Percentiles rank a stretch among this genome's conserved stretches.
These are phyloP conservation scores for Hymenoscyphus occultus DNA, from an alignment of 2,329 filamentous ascomycete species.

Conservation along the genomic window DNA sequence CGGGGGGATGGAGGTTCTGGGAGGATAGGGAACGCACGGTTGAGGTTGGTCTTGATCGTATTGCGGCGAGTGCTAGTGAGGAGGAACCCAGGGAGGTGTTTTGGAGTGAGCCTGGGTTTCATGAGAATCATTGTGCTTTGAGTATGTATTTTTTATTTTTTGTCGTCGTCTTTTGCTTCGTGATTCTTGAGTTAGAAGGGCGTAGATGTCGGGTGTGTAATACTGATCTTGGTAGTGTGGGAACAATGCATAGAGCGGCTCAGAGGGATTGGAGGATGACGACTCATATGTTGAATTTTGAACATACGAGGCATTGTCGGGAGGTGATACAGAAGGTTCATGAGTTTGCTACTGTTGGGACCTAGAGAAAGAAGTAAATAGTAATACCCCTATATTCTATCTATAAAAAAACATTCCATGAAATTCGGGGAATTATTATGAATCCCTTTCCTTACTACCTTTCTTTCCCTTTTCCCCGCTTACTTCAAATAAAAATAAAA, in stretches of 20 bases:
- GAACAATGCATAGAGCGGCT: background rate
- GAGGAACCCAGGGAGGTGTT: background rate
- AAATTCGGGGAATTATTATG: no score
- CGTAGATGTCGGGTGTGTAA: background rate
- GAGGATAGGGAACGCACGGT: background rate
- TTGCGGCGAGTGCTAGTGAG: background rate
- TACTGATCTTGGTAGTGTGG: background rate
- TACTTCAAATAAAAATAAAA: no score
- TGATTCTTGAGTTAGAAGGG: background rate
- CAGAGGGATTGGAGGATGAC: background rate
- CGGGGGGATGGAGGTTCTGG: background rate
- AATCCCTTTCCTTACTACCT: no score
- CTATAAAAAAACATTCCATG: no score
- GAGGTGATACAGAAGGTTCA: background rate
- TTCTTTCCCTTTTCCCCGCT: no score
- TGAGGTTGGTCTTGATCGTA: background rate
- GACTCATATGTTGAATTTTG: constrained; percentile 1
- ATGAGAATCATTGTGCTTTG: background rate
- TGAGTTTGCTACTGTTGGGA: background rate
- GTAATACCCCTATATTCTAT: no score
- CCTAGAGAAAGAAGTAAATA: no score
- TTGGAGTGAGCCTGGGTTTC: background rate
- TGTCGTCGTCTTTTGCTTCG: background rate
- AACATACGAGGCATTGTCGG: background rate
- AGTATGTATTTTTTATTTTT: background rate